Evolutionary conservation across 2,329 filamentous ascomycete species (phyloP).

Genomic region (Alternaria solani): DNA sequence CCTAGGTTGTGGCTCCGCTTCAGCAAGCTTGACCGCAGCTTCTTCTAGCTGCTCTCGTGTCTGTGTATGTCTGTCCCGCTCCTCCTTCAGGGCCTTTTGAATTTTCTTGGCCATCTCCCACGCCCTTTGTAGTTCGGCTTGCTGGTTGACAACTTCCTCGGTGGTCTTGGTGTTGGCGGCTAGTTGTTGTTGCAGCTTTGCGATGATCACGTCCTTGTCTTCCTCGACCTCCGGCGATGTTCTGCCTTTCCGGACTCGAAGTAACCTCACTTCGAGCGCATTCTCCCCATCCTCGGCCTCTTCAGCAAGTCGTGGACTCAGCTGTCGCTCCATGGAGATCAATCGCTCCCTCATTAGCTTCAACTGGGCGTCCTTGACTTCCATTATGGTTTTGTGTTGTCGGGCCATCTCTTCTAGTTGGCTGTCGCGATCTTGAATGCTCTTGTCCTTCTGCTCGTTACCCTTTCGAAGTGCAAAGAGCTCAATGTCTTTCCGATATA

Average conservation of each 20-base stretch:
- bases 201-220: constrained; percentile 39
- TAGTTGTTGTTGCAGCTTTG: constrained; percentile 39
- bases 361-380: constrained; percentile 44
- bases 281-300: constrained; percentile 35
- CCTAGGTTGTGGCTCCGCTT: constrained; percentile 22
- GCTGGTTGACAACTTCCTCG: constrained; percentile 36
- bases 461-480: constrained; percentile 48
- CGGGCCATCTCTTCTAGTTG: constrained; percentile 37
- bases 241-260: constrained; percentile 41
- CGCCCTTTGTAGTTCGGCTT: constrained; percentile 43
- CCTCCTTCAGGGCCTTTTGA: constrained; percentile 38
- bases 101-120: constrained; percentile 44
- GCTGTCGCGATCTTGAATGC: constrained; percentile 40
- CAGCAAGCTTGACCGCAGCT: constrained; percentile 24
- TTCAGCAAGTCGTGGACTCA: constrained; percentile 20
- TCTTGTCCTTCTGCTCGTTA: constrained; percentile 47
- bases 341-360: constrained; percentile 42
- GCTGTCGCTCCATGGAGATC: constrained; percentile 33
- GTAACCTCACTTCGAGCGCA: constrained; percentile 42
- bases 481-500: constrained; percentile 50
- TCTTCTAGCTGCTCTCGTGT: constrained; percentile 39
- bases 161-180: constrained; percentile 24
- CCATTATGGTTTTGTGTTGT: constrained; percentile 38
- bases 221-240: constrained; percentile 29
- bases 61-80: constrained; percentile 37